Evolutionary conservation across 805 yeast genomes (phyloP), one percentile per base, ranked within the genome.

Genomic region (Kodamaea jinghongensis): DNA sequence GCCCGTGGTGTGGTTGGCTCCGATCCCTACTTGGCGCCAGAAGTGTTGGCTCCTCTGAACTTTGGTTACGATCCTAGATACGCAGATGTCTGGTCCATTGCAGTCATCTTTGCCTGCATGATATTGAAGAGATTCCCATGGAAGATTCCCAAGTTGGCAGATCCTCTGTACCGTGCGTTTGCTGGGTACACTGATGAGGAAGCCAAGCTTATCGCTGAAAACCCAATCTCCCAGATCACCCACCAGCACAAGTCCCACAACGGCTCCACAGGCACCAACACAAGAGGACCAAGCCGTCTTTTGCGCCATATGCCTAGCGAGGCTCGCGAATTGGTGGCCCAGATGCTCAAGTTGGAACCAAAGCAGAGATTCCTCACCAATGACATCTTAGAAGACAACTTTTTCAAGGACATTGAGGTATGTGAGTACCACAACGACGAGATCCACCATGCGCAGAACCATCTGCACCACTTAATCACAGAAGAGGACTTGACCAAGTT

Each of bases 11-110:
- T 91, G 15, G 95, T 91, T 9, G 99, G 99, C 11, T 85, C 95
- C 2, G 99, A 91, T 61, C 98, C 99, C 2, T 91, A 91, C 56
- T 66, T 91, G 45, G 93, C 97, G 0, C 98, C 98, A 0, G 99
- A 91, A 60, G 90, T 91, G 31, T 72, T 91, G 41, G 58, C 55
- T 38, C 63, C 61, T 3, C 39, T 53, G 15, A 57, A 55, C 17
- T 44, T 49, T 15, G 73, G 72, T 2, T 91, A 91, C 60, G 96
- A 91, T 59, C 93, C 97, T 13, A 76, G 93, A 37, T 81, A 83
- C 4, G 87, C 82, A 2, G 99, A 91, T 58, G 78, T 90, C 15
- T 91, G 99, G 99, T 86, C 96, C 1, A 69, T 87, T 38, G 98
- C 96, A 0, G 86, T 91, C 20, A 87, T 93, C 38, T 91, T 76